Evolutionary conservation across 139 green algal genomes (phyloP).

Genomic region (Tetraselmis chui): DNA sequence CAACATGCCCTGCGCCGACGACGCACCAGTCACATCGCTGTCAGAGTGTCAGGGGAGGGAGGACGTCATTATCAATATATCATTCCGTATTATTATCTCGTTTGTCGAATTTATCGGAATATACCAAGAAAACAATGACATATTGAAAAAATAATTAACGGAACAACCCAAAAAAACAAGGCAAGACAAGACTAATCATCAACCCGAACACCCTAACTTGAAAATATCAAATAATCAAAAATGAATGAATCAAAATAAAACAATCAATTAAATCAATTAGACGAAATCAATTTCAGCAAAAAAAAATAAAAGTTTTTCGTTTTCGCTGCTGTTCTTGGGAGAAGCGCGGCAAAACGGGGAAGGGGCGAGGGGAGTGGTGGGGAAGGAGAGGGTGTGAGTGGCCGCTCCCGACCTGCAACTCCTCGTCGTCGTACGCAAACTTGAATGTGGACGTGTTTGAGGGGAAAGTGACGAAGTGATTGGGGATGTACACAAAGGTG

Average conservation of each 20-base stretch:
- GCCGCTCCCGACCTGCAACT: background rate
- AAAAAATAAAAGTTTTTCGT: background rate
- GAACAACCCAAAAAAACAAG: background rate
- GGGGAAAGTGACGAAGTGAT: background rate
- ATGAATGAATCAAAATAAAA: no score
- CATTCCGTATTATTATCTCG: no score
- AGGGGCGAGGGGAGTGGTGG: background rate
- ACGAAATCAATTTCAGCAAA: background rate
- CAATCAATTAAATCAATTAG: no score
- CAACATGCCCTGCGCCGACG: background rate
- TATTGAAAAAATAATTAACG: background rate
- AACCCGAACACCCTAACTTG: no score
- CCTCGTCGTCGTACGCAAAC: background rate
- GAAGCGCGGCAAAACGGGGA: background rate
- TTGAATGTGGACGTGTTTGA: background rate
- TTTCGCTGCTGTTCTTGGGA: background rate
- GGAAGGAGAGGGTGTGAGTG: background rate
- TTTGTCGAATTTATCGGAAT: no score
- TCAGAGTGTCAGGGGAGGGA: no score
- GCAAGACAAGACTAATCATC: no score
- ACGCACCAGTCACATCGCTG: no score
- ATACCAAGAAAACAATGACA: no score
- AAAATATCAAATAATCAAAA: no score
- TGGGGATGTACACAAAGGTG: background rate
- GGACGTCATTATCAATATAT: no score